phyloP scores from a whole-genome alignment of 805 yeast species.

The Candida morakotiae region DNA sequence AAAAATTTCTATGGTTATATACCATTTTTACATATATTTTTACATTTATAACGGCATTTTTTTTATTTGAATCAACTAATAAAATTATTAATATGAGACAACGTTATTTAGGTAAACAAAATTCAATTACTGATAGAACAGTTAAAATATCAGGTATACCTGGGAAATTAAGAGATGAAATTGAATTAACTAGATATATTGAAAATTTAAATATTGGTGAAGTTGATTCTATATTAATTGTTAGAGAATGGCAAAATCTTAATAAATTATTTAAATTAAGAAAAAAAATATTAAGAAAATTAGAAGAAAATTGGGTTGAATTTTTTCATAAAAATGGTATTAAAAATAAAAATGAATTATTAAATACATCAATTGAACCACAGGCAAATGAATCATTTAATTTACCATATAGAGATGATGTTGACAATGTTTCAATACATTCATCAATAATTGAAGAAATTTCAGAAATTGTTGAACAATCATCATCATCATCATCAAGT shows the following conservation, averaged over 20 bases:
- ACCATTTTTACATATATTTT: conserved; percentile 83
- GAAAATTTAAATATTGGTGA: conserved; percentile 77
- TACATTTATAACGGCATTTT: conserved; percentile 59
- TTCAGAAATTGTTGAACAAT: conserved; percentile 13
- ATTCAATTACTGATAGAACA: conserved; percentile 88
- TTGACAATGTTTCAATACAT: conserved; percentile 4
- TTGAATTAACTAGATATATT: conserved; percentile 67
- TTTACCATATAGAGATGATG: conserved; percentile 12
- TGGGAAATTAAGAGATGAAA: conserved; percentile 66
- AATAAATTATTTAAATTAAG: conserved; percentile 64
- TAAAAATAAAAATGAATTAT: conserved; percentile 23
- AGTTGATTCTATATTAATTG: conserved; percentile 72
- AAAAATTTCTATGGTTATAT: conserved; percentile 76
- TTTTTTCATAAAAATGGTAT: conserved; percentile 45
- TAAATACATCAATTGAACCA: conserved; percentile 23
- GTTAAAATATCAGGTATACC: conserved; percentile 88
- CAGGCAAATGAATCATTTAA: conserved; percentile 23
- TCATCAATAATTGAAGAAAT: conserved; percentile 24
- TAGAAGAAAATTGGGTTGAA: conserved; percentile 72
- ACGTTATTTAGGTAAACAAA: conserved; percentile 75
- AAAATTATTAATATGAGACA: conserved; percentile 78
- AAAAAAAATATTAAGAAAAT: conserved; percentile 43
- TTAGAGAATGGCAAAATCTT: conserved; percentile 80
- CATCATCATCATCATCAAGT: conserved; percentile 3
- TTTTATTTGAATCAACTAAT: conserved; percentile 65